Conservation (phyloP, 2,329 filamentous ascomycete genomes). For the Cryphonectria radicalis region DNA sequence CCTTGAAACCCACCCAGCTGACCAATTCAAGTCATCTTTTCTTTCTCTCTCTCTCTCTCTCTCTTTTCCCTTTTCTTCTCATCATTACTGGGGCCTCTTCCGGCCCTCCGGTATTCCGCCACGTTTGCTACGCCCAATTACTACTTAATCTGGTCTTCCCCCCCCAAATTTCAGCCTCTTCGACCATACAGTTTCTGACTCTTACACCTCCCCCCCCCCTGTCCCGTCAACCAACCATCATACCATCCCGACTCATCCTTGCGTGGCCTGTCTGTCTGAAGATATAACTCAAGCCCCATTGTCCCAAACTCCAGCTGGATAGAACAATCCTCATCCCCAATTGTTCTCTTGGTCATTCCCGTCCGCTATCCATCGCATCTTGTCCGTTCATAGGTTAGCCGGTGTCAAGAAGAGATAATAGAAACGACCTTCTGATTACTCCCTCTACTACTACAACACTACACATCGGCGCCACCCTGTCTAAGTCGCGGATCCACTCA, state of each 20-base stretch:
- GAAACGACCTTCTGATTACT: background rate
- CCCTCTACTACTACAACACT: background rate
- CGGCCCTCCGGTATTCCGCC: slow-evolving; percentile 7
- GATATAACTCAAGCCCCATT: background rate
- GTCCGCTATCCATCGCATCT: background rate
- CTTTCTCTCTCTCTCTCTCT: slow-evolving; percentile 15
- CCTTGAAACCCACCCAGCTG: slow-evolving; percentile 20
- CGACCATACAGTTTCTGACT: background rate
- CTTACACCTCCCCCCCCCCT: background rate
- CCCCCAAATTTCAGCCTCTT: background rate
- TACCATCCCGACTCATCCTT: background rate
- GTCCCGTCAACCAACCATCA: background rate
- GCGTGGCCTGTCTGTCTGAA: background rate
- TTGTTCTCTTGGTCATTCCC: background rate
- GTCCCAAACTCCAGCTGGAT: background rate
- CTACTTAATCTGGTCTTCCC: slow-evolving; percentile 9
- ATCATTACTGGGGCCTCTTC: background rate
- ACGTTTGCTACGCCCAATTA: slow-evolving; percentile 6
- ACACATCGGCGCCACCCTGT: slow-evolving; percentile 5
- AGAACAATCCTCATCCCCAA: background rate
- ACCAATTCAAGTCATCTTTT: slow-evolving; percentile 27
- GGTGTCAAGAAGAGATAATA: slow-evolving; percentile 11
- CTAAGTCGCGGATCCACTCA: slow-evolving; percentile 20
- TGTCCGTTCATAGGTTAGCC: background rate
- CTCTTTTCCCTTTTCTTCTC: slow-evolving; percentile 20